A percentile compares a stretch with the other conserved stretches of the same genome.
Conservation (phyloP, 73 alveolate genomes). For the Paramecium biaurelia region DNA sequence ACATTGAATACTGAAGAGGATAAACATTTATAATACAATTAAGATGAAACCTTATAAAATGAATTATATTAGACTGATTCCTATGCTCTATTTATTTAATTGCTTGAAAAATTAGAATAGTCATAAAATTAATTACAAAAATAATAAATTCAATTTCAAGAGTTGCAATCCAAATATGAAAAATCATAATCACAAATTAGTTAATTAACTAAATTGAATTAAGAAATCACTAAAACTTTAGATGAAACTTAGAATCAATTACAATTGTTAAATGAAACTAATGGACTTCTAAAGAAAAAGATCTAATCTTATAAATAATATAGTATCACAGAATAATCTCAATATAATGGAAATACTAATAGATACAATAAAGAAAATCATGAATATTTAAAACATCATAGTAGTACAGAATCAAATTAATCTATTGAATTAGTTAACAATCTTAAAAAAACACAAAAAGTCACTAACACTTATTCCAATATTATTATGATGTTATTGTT, state of each 20-base stretch:
- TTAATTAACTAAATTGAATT: background rate
- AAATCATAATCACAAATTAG: background rate
- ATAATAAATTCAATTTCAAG: background rate
- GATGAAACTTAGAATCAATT: conserved; percentile 1
- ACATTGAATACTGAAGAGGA: background rate
- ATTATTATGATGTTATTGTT: background rate
- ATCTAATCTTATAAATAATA: background rate
- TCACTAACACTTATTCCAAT: background rate
- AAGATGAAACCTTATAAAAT: background rate
- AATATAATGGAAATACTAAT: background rate
- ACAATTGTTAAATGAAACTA: background rate
- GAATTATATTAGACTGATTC: background rate
- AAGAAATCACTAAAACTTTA: background rate
- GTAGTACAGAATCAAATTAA: background rate
- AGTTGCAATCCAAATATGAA: background rate
- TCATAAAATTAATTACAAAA: background rate
- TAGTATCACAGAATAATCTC: background rate
- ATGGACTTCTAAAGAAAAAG: background rate
- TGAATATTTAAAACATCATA: background rate
- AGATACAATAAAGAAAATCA: conserved; percentile 13
- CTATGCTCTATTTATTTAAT: background rate
- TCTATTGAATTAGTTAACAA: background rate
- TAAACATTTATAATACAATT: background rate
- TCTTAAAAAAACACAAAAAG: background rate
- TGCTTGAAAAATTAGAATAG: background rate